These are phyloP conservation scores for Colletotrichum sp. DNA, from an alignment of 2,329 filamentous ascomycete genomes.

Conservation along the genomic window DNA sequence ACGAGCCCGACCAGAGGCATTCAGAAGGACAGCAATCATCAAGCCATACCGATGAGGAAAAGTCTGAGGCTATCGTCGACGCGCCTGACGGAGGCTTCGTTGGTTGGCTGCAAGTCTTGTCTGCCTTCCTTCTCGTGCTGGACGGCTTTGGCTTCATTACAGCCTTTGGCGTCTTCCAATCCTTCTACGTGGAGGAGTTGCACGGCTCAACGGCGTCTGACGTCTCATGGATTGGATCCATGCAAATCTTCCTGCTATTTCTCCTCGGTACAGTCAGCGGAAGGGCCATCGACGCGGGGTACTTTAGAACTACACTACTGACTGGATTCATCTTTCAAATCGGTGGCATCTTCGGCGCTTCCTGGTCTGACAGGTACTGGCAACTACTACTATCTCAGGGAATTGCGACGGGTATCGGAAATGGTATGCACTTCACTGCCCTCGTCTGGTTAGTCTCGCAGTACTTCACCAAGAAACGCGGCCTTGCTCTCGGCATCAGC, in stretches of 20 bases:
- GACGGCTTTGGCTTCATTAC: slow-evolving; percentile 51
- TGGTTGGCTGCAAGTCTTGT: slow-evolving; percentile 42
- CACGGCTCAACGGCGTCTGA: slow-evolving; percentile 33
- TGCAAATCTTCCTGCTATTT: slow-evolving; percentile 49
- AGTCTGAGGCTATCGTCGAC: neutral
- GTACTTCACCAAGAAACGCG: slow-evolving; percentile 60
- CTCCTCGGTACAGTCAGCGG: slow-evolving; percentile 48
- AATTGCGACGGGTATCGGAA: slow-evolving; percentile 55
- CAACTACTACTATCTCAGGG: slow-evolving; percentile 56
- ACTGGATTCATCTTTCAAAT: slow-evolving; percentile 42
- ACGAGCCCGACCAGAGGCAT: neutral
- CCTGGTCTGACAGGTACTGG: slow-evolving; percentile 47
- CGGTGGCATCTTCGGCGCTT: slow-evolving; percentile 51
- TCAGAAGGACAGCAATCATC: neutral
- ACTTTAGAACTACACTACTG: slow-evolving; percentile 43
- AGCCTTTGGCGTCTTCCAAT: slow-evolving; percentile 50
- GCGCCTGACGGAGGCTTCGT: slow-evolving; percentile 16
- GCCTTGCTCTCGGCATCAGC: slow-evolving; percentile 62
- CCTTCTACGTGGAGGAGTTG: slow-evolving; percentile 41
- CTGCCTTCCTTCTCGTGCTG: slow-evolving; percentile 46
- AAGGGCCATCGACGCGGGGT: slow-evolving; percentile 47
- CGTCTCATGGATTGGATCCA: slow-evolving; percentile 52
- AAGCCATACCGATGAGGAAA: neutral
- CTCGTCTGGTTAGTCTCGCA: slow-evolving; percentile 62
- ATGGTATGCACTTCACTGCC: slow-evolving; percentile 60